Base-by-base conservation (phyloP, 345 rosid species). In the Populus nigra region DNA sequence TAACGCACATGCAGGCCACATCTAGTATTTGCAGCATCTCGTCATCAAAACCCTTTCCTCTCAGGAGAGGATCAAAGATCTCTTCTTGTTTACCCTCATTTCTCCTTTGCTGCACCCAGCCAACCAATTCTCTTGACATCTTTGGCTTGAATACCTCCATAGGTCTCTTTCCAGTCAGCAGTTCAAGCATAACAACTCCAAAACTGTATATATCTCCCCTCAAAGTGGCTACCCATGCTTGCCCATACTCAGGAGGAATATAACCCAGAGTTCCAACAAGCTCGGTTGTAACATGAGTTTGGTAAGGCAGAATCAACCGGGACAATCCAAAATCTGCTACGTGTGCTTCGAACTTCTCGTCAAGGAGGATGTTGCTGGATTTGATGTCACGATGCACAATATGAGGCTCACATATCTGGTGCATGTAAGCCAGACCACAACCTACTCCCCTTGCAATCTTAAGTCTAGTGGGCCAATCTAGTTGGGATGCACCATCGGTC, bases 161-260 rank as follows among this genome's bases (percentile, higher is more conserved):
- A 9, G 89, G 87, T 39, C 89, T 83, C 83, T 76, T 87, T 72
- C 87, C 86, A 8, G 86, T 78, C 36, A 87, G 86, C 73, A 87
- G 73, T 78, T 87, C 89, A 49, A 86, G 83, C 83, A 86, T 82
- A 38, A 86, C 87, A 11, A 86, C 89, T 71, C 89, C 89, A 13
- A 86, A 84, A 72, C 89, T 86, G 83, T 87, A 87, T 49, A 87
- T 70, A 36, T 87, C 89, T n/a, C 89, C 89, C 70, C 89, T 80
- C 23, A 87, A 67, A 22, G 89, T 87, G 62, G 89, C 89, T 70
- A 84, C 73, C 89, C 87, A 87, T 57, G 87, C 77, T 45, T 87
- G 89, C 41, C 84, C 89, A 66, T 87, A 87, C 47, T 87, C 87
- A 0, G 89, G 89, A 65, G 89, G 89, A 36, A 87, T 87, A 75